Evolutionary conservation across 495 filamentous ascomycete genomes (phyloP).

Genomic region (Cudoniella acicularis): DNA sequence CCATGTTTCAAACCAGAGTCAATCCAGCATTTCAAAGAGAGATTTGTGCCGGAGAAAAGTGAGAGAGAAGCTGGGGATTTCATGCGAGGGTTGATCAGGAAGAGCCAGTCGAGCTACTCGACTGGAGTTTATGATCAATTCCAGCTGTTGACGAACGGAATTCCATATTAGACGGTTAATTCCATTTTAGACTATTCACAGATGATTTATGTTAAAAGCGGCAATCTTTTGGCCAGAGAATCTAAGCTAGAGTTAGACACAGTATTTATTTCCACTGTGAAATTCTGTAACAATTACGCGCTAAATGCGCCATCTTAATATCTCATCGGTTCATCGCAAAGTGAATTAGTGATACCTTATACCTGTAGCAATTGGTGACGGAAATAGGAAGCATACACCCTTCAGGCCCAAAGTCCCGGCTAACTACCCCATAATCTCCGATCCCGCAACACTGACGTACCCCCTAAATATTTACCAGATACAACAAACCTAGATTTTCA

Average conservation of each 20-base stretch:
- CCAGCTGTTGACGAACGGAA: constrained; percentile 95
- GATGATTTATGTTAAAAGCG: neutral
- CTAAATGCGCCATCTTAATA: no score
- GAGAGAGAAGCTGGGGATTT: constrained; percentile 95
- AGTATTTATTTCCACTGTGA: no score
- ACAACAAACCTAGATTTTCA: no score
- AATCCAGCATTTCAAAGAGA: constrained; percentile 83
- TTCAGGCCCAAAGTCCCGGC: neutral
- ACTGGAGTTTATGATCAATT: constrained; percentile 96
- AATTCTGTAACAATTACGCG: no score
- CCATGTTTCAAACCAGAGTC: constrained; percentile 99
- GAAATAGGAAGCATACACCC: neutral
- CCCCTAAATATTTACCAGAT: neutral
- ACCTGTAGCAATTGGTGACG: neutral
- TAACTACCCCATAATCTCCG: neutral
- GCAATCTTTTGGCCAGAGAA: neutral
- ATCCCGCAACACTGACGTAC: neutral
- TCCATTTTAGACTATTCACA: neutral
- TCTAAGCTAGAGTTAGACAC: no score
- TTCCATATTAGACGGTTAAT: constrained; percentile 65
- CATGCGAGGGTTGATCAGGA: constrained; percentile 82
- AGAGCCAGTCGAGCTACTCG: constrained; percentile 81
- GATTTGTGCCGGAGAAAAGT: constrained; percentile 89
- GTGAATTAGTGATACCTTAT: neutral
- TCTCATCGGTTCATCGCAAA: no score